Evolutionary conservation across 108 stramenopile species (phyloP).

Genomic region (Parietichytrium sp.): DNA sequence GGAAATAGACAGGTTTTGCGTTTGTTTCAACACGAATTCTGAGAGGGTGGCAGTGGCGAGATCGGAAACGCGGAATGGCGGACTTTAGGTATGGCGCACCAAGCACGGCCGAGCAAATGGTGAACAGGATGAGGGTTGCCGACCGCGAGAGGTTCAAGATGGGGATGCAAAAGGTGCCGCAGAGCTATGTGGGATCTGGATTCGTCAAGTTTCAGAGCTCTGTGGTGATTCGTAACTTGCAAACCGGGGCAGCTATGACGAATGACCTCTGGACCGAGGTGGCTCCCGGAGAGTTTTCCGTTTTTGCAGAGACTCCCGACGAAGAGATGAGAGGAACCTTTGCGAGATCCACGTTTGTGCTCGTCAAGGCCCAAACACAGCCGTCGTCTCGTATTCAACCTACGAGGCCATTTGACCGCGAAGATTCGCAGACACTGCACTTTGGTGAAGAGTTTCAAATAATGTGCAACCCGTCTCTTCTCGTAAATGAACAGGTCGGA

Average conservation of each 20-base stretch:
- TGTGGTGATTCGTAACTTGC: not conserved
- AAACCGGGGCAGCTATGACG: not conserved
- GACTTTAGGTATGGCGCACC: not conserved
- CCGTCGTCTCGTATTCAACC: not conserved
- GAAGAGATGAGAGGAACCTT: too few relatives aligned
- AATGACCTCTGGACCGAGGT: slow-evolving; percentile 14
- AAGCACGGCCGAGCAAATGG: not conserved
- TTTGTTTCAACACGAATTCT: not conserved
- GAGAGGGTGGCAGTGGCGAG: not conserved
- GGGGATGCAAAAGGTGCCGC: not conserved
- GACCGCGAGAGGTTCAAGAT: not conserved
- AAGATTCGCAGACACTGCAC: not conserved
- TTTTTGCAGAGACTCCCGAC: not conserved
- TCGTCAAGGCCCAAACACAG: not conserved
- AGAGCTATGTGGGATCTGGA: not conserved
- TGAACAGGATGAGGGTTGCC: not conserved
- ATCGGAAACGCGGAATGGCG: not conserved
- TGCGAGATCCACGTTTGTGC: not conserved
- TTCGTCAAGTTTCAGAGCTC: not conserved
- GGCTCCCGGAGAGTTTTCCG: not conserved
- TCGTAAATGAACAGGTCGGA: not conserved
- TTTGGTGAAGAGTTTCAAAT: not conserved
- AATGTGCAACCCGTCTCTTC: not conserved
- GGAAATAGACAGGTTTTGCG: too few relatives aligned
- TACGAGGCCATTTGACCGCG: too few relatives aligned